Conservation (phyloP, 176 grass and related monocot genomes). For the Chloris gayana region DNA sequence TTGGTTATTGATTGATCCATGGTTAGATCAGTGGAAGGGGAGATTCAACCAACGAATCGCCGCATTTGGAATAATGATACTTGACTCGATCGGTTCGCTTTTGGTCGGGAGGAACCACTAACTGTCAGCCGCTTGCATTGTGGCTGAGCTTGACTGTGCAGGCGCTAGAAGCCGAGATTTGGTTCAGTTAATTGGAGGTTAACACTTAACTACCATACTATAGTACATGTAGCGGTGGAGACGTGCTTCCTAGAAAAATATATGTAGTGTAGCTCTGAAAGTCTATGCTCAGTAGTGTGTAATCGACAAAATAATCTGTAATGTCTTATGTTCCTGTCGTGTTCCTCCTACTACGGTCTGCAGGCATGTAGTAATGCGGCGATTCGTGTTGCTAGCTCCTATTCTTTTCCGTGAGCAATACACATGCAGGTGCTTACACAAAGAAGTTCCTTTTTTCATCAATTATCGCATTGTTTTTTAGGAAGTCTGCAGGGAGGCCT, state of each 20-base stretch:
- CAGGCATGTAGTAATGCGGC: neutral
- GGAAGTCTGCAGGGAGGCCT: too few relatives aligned
- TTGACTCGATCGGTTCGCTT: neutral
- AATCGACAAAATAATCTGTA: neutral
- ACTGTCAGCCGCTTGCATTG: neutral
- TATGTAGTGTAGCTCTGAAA: neutral
- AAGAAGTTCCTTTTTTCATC: neutral
- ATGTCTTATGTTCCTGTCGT: neutral
- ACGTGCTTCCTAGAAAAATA: too few relatives aligned
- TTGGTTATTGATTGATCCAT: constrained; percentile 18
- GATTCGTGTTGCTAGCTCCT: too few relatives aligned
- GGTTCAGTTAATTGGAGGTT: neutral
- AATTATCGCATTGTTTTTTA: neutral
- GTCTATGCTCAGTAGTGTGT: neutral
- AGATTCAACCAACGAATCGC: neutral
- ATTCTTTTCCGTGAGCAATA: neutral
- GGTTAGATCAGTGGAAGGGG: neutral
- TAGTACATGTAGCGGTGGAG: too few relatives aligned
- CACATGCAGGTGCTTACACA: neutral
- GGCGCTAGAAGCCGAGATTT: neutral
- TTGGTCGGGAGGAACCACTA: constrained; percentile 26
- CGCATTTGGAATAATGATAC: neutral
- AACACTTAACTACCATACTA: neutral
- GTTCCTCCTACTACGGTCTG: neutral
- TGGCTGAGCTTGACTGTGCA: neutral